Conservation (phyloP, 2,329 filamentous ascomycete species). For the Cordyceps pruinosa region DNA sequence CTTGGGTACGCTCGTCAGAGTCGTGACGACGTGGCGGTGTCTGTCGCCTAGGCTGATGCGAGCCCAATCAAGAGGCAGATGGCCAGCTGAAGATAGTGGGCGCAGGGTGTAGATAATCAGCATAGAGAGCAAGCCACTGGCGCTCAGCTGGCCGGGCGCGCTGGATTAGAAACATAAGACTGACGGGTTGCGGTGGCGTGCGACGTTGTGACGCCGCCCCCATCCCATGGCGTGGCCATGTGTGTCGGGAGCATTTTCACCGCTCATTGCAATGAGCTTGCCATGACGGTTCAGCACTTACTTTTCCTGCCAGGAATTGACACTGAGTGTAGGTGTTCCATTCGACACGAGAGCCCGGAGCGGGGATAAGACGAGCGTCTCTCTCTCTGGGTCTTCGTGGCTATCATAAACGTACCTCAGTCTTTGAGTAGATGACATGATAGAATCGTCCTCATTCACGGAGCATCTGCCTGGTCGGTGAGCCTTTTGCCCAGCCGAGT, state of each 20-base stretch:
- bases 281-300: not conserved
- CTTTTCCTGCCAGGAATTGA: not conserved
- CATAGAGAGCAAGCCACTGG: not conserved
- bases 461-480: not conserved
- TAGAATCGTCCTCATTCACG: not conserved
- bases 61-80: not conserved
- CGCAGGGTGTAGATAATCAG: not conserved
- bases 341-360: not conserved
- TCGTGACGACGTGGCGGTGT: not conserved
- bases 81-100: not conserved
- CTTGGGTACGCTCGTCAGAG: not conserved
- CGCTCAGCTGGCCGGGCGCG: not conserved
- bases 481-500: not conserved
- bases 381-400: too few relatives aligned
- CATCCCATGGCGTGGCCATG: conserved; percentile 5
- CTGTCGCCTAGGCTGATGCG: not conserved
- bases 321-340: not conserved
- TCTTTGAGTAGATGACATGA: too few relatives aligned
- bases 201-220: not conserved
- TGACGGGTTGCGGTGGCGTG: not conserved
- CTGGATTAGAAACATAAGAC: not conserved
- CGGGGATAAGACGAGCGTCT: too few relatives aligned
- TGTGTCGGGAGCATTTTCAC: conserved; percentile 7
- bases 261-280: conserved; percentile 6
- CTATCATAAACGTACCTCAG: too few relatives aligned